Evolutionary conservation across 2,329 filamentous ascomycete genomes (phyloP).

Genomic region (Stachybotrys chlorohalonatus): DNA sequence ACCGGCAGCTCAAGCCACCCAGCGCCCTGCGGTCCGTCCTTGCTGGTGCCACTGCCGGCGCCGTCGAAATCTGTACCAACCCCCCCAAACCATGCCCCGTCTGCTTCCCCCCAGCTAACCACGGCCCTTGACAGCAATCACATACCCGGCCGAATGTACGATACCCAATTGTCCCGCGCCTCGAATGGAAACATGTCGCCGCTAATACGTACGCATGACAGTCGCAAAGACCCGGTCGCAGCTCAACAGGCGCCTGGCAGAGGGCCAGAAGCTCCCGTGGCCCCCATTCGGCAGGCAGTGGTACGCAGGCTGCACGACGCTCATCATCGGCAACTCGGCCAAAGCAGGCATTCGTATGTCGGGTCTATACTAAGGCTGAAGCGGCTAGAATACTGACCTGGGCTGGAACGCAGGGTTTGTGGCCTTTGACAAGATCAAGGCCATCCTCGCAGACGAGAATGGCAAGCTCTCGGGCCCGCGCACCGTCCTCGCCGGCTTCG

Average conservation of each 20-base stretch:
- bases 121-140: slow-evolving; percentile 51
- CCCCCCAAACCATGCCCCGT: neutral
- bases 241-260: slow-evolving; percentile 75
- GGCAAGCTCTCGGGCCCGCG: slow-evolving; percentile 85
- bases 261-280: slow-evolving; percentile 84
- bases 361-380: neutral
- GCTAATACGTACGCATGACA: slow-evolving; percentile 20
- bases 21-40: slow-evolving; percentile 83
- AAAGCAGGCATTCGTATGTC: slow-evolving; percentile 87
- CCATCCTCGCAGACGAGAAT: slow-evolving; percentile 67
- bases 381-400: too few species aligned
- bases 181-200: slow-evolving; percentile 1
- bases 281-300: slow-evolving; percentile 88
- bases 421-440: slow-evolving; percentile 92
- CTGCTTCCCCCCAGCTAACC: neutral
- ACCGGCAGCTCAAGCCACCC: slow-evolving; percentile 42
- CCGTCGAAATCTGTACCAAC: slow-evolving; percentile 77
- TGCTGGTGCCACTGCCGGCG: slow-evolving; percentile 87
- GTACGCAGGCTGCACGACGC: slow-evolving; percentile 96
- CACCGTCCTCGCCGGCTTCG: slow-evolving; percentile 89
- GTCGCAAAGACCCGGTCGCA: slow-evolving; percentile 93
- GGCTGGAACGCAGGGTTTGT: slow-evolving; percentile 51
- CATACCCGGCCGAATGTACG: slow-evolving; percentile 88
- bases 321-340: slow-evolving; percentile 92
- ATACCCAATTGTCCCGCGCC: slow-evolving; percentile 7